These are phyloP conservation scores for Solanum chilense DNA, from an alignment of 257 asterid genomes.

Conservation along the genomic window DNA sequence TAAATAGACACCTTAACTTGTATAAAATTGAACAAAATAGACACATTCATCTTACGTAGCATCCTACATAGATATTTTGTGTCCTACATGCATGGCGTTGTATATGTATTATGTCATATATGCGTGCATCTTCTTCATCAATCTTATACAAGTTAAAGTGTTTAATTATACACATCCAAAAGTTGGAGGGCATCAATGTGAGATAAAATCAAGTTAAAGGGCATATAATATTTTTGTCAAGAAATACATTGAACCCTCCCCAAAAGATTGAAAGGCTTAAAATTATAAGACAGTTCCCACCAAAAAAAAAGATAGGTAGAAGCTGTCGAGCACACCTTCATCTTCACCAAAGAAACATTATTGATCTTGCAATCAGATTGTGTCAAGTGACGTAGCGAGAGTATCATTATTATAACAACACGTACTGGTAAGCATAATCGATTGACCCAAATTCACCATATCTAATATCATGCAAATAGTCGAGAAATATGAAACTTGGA, in stretches of 20 bases:
- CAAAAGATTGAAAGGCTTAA: background rate
- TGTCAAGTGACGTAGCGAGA: background rate
- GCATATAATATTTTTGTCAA: no score
- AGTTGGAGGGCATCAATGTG: background rate
- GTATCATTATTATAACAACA: background rate
- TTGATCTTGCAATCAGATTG: background rate
- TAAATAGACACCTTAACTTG: no score
- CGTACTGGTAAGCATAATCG: background rate
- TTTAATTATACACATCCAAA: no score
- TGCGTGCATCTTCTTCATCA: background rate
- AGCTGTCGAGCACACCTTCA: background rate
- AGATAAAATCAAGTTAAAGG: background rate
- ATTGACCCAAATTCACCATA: background rate
- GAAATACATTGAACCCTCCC: background rate
- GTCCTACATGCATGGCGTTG: background rate
- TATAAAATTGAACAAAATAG: no score
- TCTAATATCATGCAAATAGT: background rate
- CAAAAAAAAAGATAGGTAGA: background rate
- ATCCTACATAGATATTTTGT: background rate
- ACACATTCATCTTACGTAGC: background rate
- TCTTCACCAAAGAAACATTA: background rate
- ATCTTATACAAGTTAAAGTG: background rate
- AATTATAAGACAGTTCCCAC: background rate
- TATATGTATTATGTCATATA: background rate
- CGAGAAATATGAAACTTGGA: background rate